Percentiles rank a stretch among this genome's conserved stretches.
Evolutionary conservation across 2,329 filamentous ascomycete genomes (phyloP).

Genomic region (Botrytis byssoidea): DNA sequence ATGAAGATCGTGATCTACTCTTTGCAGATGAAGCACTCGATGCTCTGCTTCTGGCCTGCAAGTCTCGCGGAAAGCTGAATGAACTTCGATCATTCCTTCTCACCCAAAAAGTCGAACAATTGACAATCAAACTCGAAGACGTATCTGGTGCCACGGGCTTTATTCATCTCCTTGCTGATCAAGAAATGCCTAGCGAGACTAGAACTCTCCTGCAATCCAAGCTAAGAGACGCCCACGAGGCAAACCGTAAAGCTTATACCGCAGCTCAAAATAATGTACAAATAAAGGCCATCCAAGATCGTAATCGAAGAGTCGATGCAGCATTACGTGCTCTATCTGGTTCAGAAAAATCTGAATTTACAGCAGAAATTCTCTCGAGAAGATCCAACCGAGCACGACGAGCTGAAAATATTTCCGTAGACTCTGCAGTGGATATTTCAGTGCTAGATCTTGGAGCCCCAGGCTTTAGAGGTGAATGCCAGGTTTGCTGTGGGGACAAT

Average conservation of each 20-base stretch:
- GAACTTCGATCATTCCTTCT: neutral
- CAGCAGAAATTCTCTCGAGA: neutral
- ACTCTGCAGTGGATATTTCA: conserved; percentile 1
- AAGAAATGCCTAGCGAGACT: neutral
- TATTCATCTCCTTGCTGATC: neutral
- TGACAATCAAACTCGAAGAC: neutral
- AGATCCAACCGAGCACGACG: neutral
- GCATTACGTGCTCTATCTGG: neutral
- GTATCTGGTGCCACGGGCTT: neutral
- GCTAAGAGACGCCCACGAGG: neutral
- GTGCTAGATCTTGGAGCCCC: neutral
- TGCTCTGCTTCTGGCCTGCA: conserved; percentile 1
- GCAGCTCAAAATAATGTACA: neutral
- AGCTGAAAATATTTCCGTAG: neutral
- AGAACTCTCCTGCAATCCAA: neutral
- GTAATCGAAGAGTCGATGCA: neutral
- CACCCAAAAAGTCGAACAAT: neutral
- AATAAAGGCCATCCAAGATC: neutral
- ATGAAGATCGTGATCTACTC: neutral
- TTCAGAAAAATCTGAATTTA: neutral
- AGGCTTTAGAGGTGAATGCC: neutral
- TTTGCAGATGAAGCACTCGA: neutral
- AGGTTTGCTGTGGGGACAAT: neutral
- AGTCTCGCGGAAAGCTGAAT: neutral
- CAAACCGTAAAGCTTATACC: neutral